These are phyloP conservation scores for Suhomyces canberraensis DNA, from an alignment of 805 yeast genomes.

Conservation along the genomic window DNA sequence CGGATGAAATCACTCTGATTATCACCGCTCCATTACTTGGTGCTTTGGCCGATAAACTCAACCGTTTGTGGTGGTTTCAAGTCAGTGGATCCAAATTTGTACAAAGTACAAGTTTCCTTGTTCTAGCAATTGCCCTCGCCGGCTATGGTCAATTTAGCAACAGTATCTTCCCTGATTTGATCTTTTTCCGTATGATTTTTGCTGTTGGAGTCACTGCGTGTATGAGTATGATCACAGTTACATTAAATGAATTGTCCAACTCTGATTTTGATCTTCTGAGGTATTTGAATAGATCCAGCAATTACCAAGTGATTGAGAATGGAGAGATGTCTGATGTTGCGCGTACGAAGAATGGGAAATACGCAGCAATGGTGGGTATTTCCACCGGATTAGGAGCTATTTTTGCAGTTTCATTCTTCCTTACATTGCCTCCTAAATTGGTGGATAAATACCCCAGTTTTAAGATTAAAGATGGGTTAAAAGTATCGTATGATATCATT, in stretches of 20 bases:
- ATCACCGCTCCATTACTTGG: conserved; percentile 60
- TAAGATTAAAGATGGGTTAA: conserved; percentile 39
- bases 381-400: conserved; percentile 67
- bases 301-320: background rate
- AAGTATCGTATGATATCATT: conserved; percentile 47
- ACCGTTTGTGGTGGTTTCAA: conserved; percentile 10
- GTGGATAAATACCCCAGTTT: conserved; percentile 37
- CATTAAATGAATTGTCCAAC: conserved; percentile 52
- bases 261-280: conserved; percentile 37
- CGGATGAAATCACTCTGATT: conserved; percentile 58
- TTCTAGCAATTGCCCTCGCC: conserved; percentile 45
- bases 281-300: conserved; percentile 10
- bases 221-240: conserved; percentile 58
- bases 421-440: conserved; percentile 55
- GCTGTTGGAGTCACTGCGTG: conserved; percentile 57
- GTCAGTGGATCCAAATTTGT: conserved; percentile 53
- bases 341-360: conserved; percentile 40
- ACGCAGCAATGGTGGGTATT: conserved; percentile 60
- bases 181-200: conserved; percentile 52
- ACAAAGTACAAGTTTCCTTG: conserved; percentile 45
- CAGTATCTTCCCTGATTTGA: conserved; percentile 45
- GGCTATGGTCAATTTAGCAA: conserved; percentile 43
- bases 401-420: conserved; percentile 51
- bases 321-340: background rate
- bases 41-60: conserved; percentile 54